Evolutionary conservation across 495 filamentous ascomycete genomes (phyloP), one percentile per base, ranked within the genome.

Genomic region (Penicillium malachiteum): DNA sequence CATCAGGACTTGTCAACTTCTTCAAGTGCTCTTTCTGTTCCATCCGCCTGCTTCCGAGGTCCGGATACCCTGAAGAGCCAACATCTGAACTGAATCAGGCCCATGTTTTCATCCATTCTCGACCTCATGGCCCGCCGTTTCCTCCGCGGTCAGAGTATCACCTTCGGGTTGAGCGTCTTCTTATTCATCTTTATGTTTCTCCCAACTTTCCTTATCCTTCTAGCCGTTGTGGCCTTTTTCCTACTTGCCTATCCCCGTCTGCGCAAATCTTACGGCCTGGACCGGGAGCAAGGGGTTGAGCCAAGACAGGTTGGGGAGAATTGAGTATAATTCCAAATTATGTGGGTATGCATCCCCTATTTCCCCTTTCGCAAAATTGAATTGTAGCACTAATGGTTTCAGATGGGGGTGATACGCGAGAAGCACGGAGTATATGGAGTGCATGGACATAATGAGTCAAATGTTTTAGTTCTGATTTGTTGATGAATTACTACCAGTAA

Each of bases 161-260:
- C 69, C 52, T 58, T 76, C 14, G 71, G 73, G 14, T 47, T 76
- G 48, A 75, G 71, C 38, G 11, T 72, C 1, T 51, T 76, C 30
- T 63, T 76, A 7, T 76, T 76, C 37, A 66, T 63, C 7, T 76
- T 75, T 42, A 71, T 71, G 64, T 79, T 75, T 14, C 37, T 76
- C 7, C 73, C 73, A 0, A 76, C 73, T 1, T 60, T 76, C 30
- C 55, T 76, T 8, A 58, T 76, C 11, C 52, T 76, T 0, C 40
- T 72, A 9, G 71, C 69, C 0, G 73, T 76, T 2, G 56, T 76
- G 1, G 55, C 68, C 33, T 71, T 75, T 45, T 72, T 76, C 17
- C 39, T 69, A 3, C 56, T 75, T 8, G 62, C 56, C 10, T 76
- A 74, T 52, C 72, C 73, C 1, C 59, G 60, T 1, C 54, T 73